Conservation (phyloP, 805 yeast genomes). For the Hanseniaspora vineae region DNA sequence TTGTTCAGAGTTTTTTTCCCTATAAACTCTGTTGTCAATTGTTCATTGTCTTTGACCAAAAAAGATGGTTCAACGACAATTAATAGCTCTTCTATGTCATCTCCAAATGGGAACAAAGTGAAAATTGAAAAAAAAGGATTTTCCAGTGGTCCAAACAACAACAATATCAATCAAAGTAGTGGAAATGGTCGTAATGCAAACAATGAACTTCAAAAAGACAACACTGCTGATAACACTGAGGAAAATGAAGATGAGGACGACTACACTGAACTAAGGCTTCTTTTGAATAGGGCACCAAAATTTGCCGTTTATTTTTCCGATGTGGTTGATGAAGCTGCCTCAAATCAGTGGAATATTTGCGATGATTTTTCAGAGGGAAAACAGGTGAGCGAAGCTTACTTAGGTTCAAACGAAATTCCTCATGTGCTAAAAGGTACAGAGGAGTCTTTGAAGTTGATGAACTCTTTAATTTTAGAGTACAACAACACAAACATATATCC, state of each 20-base stretch:
- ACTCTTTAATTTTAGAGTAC: conserved; percentile 38
- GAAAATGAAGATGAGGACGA: conserved; percentile 13
- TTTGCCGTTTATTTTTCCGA: conserved; percentile 66
- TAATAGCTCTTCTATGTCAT: background rate
- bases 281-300: conserved; percentile 50
- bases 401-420: conserved; percentile 50
- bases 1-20: conserved; percentile 65
- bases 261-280: conserved; percentile 35
- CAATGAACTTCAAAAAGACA: background rate
- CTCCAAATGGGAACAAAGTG: conserved; percentile 14
- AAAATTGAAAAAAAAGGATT: no score
- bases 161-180: conserved; percentile 8
- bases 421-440: conserved; percentile 54
- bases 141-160: background rate
- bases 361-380: conserved; percentile 79
- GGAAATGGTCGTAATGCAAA: conserved; percentile 7
- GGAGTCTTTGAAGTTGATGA: conserved; percentile 38
- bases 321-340: conserved; percentile 33
- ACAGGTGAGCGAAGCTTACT: conserved; percentile 58
- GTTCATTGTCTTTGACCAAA: conserved; percentile 41
- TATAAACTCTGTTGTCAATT: conserved; percentile 41
- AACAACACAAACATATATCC: conserved; percentile 18
- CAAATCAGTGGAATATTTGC: conserved; percentile 67
- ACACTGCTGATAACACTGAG: background rate
- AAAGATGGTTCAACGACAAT: conserved; percentile 8